These are phyloP conservation scores for Xerophyta viscosa DNA, from an alignment of 106 monocot species.

Conservation along the genomic window DNA sequence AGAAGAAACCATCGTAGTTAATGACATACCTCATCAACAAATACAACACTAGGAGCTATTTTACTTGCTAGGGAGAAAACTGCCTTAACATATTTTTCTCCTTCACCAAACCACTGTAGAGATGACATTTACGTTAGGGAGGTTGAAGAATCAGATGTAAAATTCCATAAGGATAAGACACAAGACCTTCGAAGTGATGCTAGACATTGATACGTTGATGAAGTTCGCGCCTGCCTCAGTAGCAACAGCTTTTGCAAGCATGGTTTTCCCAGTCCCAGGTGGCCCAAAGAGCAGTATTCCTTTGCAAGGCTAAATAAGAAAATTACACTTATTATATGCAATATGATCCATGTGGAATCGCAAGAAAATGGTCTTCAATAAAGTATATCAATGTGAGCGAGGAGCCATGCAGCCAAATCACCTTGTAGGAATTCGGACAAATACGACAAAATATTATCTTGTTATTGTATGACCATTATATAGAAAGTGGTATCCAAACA, in stretches of 20 bases:
- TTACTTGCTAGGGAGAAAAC: slow-evolving; percentile 97
- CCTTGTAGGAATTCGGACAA: too few relatives aligned
- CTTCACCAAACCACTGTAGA: slow-evolving; percentile 97
- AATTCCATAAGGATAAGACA: too few relatives aligned
- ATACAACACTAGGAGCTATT: slow-evolving; percentile 96
- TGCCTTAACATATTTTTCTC: slow-evolving; percentile 98
- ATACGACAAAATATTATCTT: too few relatives aligned
- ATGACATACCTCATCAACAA: slow-evolving; percentile 86
- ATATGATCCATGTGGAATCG: too few relatives aligned
- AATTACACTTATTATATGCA: background rate
- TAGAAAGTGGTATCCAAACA: too few relatives aligned
- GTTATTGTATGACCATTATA: too few relatives aligned
- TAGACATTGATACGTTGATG: slow-evolving; percentile 99
- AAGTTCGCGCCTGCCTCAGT: slow-evolving; percentile 97
- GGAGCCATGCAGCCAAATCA: too few relatives aligned
- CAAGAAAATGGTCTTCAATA: too few relatives aligned
- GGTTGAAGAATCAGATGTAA: too few relatives aligned
- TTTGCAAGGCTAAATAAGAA: slow-evolving; percentile 68
- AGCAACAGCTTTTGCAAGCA: slow-evolving; percentile 98
- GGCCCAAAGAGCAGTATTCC: slow-evolving; percentile 97
- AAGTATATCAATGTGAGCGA: too few relatives aligned
- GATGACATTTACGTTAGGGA: background rate
- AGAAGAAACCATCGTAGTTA: background rate
- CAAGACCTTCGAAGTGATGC: slow-evolving; percentile 98
- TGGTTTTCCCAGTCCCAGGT: slow-evolving; percentile 97